A percentile compares a stretch with the other conserved stretches of the same genome.
These are phyloP conservation scores for Talaromyces sp. DNA, from an alignment of 2,329 filamentous ascomycete species.

Conservation along the genomic window DNA sequence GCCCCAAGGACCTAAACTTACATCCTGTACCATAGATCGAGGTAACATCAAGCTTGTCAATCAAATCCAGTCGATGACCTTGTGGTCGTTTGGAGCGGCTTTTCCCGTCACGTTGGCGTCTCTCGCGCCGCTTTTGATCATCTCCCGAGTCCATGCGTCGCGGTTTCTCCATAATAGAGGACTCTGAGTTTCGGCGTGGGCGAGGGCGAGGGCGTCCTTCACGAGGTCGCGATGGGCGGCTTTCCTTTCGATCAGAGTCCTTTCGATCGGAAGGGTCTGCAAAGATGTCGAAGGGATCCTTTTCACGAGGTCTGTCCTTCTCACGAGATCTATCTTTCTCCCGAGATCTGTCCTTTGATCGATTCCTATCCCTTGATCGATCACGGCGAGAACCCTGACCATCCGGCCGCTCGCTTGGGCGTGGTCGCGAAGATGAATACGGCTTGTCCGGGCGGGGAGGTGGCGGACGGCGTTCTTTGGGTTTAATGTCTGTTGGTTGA, in stretches of 20 bases:
- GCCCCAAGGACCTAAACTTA: slow-evolving; percentile 45
- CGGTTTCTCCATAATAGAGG: slow-evolving; percentile 53
- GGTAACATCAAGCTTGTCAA: slow-evolving; percentile 94
- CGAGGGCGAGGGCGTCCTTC: slow-evolving; percentile 41
- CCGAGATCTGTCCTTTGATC: background rate
- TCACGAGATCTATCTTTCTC: slow-evolving; percentile 6
- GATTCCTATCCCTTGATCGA: slow-evolving; percentile 2
- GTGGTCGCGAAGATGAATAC: slow-evolving; percentile 16
- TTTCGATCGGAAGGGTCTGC: slow-evolving; percentile 35
- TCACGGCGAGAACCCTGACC: slow-evolving; percentile 15
- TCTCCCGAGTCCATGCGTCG: slow-evolving; percentile 46
- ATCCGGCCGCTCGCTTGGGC: slow-evolving; percentile 20
- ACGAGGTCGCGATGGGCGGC: slow-evolving; percentile 25
- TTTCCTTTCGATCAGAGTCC: slow-evolving; percentile 20
- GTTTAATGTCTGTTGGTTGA: slow-evolving; percentile 27
- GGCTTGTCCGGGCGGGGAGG: slow-evolving; percentile 32
- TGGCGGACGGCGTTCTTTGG: slow-evolving; percentile 31
- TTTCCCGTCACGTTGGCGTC: slow-evolving; percentile 47
- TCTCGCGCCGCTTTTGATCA: slow-evolving; percentile 46
- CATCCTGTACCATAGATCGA: slow-evolving; percentile 90
- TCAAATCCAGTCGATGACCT: slow-evolving; percentile 65
- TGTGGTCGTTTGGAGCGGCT: slow-evolving; percentile 35
- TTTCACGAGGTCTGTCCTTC: slow-evolving; percentile 12
- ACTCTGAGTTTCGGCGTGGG: slow-evolving; percentile 59
- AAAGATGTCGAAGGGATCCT: slow-evolving; percentile 45